phyloP scores from a whole-genome alignment of 345 rosid species.

The Pugionium dolabratum region DNA sequence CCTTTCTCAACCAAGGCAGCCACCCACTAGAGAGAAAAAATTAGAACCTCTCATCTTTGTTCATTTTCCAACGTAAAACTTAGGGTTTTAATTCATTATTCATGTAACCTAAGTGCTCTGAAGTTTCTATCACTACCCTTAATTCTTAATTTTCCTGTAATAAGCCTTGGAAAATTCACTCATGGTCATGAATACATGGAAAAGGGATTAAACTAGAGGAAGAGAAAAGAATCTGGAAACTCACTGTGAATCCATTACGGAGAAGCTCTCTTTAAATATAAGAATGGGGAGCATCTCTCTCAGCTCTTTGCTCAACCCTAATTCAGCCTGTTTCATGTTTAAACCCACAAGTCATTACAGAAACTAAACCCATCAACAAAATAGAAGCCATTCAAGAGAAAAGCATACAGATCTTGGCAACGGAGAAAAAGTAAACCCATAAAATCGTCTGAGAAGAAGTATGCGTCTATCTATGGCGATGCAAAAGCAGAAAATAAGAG shows the following conservation, averaged over 20 bases:
- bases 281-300: constrained; percentile 92
- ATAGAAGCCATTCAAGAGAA: not conserved
- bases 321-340: constrained; percentile 50
- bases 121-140: constrained; percentile 1
- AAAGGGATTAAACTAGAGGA: not conserved
- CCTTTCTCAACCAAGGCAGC: not conserved
- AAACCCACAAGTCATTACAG: constrained; percentile 20
- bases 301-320: constrained; percentile 80
- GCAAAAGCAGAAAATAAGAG: not conserved
- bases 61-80: not conserved
- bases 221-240: constrained; percentile 31
- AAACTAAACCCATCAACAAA: constrained; percentile 13
- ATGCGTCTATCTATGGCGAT: not conserved
- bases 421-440: not conserved
- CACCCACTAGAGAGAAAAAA: not conserved
- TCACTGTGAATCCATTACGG: constrained; percentile 71
- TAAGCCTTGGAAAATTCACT: not conserved
- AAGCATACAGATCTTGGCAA: constrained; percentile 12
- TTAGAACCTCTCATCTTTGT: constrained; percentile 1
- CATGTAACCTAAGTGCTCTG: not conserved
- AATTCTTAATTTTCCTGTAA: not conserved
- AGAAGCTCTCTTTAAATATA: constrained; percentile 77
- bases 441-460: not conserved
- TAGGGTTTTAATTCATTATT: not conserved
- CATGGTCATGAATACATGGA: not conserved